These are phyloP conservation scores for Cercospora zeina DNA, from an alignment of 2,329 filamentous ascomycete species.

Conservation along the genomic window DNA sequence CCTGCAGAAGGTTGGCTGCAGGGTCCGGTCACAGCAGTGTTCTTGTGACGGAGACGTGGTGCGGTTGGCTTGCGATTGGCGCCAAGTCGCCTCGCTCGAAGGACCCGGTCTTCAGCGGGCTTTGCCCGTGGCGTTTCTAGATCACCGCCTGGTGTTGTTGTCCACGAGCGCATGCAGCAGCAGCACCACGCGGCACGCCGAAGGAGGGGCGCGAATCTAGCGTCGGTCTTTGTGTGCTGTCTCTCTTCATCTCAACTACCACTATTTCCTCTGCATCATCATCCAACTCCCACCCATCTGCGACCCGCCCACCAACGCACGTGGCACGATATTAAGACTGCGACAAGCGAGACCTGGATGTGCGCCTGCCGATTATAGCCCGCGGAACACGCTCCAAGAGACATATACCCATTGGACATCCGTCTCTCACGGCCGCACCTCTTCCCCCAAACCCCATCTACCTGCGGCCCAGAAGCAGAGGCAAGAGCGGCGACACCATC, in stretches of 20 bases:
- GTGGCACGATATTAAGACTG: background rate
- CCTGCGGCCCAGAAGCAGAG: background rate
- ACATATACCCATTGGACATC: background rate
- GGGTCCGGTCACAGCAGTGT: conserved; percentile 5
- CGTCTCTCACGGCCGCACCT: background rate
- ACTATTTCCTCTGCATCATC: too few relatives aligned
- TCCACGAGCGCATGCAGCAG: conserved; percentile 1
- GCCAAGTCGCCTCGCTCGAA: background rate
- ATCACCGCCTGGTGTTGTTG: background rate
- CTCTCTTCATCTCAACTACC: background rate
- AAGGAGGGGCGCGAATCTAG: background rate
- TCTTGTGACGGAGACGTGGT: conserved; percentile 1
- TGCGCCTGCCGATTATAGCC: background rate
- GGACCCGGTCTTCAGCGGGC: background rate
- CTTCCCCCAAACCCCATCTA: background rate
- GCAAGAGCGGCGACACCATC: background rate
- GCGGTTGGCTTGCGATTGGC: background rate
- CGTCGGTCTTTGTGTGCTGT: background rate
- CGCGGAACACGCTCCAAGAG: background rate
- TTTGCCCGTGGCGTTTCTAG: conserved; percentile 9
- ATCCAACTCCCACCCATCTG: background rate
- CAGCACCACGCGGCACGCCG: background rate
- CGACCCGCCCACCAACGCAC: conserved; percentile 7
- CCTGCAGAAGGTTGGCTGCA: background rate
- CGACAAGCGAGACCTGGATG: background rate